These are phyloP conservation scores for Huntiella omanensis DNA, from an alignment of 2,329 filamentous ascomycete genomes.

Conservation along the genomic window DNA sequence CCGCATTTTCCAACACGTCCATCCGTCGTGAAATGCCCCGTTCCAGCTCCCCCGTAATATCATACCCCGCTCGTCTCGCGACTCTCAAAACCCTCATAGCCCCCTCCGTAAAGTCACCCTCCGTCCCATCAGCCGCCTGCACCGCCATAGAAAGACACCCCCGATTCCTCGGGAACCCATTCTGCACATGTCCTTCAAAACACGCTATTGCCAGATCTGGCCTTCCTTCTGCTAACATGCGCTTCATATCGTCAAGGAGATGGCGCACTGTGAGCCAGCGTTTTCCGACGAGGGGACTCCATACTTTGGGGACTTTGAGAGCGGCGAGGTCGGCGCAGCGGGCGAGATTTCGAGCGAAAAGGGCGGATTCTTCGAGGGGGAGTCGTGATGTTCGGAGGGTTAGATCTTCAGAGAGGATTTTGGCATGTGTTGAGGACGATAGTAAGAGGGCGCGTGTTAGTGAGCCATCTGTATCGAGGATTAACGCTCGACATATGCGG, in stretches of 20 bases:
- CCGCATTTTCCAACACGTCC: conserved; percentile 2
- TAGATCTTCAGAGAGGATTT: too few species aligned
- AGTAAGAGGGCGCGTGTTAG: too few species aligned
- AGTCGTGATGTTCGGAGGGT: too few species aligned
- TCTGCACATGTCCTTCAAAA: conserved; percentile 5
- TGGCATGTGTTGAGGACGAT: too few species aligned
- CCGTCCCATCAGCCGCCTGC: conserved; percentile 2
- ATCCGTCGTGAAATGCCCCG: conserved; percentile 2
- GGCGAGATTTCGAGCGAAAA: too few species aligned
- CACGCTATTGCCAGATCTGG: not conserved
- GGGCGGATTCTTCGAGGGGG: too few species aligned
- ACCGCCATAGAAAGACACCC: conserved; percentile 7
- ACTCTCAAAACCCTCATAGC: conserved; percentile 3
- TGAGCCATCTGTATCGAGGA: too few species aligned
- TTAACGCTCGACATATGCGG: too few species aligned
- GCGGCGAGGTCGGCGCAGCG: too few species aligned
- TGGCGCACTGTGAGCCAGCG: too few species aligned
- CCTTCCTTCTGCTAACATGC: not conserved
- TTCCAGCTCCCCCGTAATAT: conserved; percentile 6
- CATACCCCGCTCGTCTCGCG: conserved; percentile 4
- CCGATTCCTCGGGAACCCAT: not conserved
- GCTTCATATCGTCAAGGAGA: conserved; percentile 9
- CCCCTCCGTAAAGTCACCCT: not conserved
- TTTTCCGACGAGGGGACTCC: too few species aligned
- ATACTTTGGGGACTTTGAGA: too few species aligned